These are phyloP conservation scores for Theobroma grandiflorum DNA, from an alignment of 441 rosid species.

Conservation along the genomic window DNA sequence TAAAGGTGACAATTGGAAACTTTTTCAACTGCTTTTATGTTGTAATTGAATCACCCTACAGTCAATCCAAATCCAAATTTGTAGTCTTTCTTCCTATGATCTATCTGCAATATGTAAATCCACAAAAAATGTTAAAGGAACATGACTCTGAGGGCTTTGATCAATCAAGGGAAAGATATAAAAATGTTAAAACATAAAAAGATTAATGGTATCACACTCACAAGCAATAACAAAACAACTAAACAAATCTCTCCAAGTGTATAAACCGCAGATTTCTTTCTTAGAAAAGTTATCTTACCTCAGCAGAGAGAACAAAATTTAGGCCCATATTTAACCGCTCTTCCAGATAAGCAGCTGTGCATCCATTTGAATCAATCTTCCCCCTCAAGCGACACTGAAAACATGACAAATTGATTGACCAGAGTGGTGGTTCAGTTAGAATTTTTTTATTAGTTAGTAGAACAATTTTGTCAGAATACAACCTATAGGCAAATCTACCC, in stretches of 20 bases:
- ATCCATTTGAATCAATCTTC: conserved; percentile 93
- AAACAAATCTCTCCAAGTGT: not conserved
- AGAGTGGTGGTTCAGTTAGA: not conserved
- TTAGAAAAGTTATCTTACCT: conserved; percentile 52
- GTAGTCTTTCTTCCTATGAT: conserved; percentile 95
- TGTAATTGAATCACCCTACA: conserved; percentile 56
- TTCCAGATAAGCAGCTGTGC: conserved; percentile 79
- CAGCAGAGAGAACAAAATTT: conserved; percentile 90
- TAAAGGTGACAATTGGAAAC: conserved; percentile 16
- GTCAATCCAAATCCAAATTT: conserved; percentile 96
- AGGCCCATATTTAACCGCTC: conserved; percentile 94
- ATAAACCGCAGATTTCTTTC: not conserved
- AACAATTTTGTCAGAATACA: not conserved
- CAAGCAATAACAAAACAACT: not conserved
- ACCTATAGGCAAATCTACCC: not conserved
- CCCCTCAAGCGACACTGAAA: conserved; percentile 92
- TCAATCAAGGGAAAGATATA: not conserved
- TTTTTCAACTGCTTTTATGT: conserved; percentile 12
- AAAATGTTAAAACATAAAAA: not conserved
- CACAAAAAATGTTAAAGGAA: not conserved
- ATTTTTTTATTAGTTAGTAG: not conserved
- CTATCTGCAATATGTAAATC: conserved; percentile 59
- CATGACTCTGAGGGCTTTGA: not conserved
- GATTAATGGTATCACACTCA: not conserved
- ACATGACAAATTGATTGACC: not conserved